phyloP scores from a whole-genome alignment of 2,329 filamentous ascomycete genomes.

The Aspergillus clavatus region DNA sequence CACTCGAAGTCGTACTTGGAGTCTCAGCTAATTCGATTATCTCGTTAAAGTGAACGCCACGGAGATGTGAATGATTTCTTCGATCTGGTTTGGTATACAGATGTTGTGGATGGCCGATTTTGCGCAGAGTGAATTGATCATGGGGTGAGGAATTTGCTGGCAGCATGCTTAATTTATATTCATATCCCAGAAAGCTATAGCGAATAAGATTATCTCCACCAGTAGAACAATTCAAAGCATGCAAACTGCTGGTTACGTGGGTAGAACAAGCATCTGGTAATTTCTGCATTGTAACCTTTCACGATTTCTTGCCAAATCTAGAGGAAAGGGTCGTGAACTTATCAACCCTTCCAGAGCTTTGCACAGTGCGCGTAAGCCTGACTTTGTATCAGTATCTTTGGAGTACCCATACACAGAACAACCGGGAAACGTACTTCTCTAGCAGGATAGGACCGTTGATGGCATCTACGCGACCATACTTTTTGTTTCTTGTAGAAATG shows the following conservation, averaged over 20 bases:
- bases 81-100: too few species aligned
- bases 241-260: background rate
- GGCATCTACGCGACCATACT: conserved; percentile 88
- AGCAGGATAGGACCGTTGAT: conserved; percentile 81
- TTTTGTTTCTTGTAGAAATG: conserved; percentile 80
- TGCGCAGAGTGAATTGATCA: too few species aligned
- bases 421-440: conserved; percentile 67
- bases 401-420: background rate
- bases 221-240: too few species aligned
- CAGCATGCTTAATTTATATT: background rate
- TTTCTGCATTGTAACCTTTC: conserved; percentile 6
- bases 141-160: too few species aligned
- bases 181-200: too few species aligned
- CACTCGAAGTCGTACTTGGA: background rate
- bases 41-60: background rate
- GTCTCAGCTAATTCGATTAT: too few species aligned
- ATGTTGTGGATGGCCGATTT: background rate
- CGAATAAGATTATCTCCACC: too few species aligned
- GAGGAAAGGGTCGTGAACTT: conserved; percentile 70
- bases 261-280: background rate
- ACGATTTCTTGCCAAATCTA: conserved; percentile 61
- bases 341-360: conserved; percentile 55
- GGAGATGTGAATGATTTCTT: too few species aligned
- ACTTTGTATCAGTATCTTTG: conserved; percentile 16
- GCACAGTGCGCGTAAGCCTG: conserved; percentile 62